Evolutionary conservation across 1,284 basidiomycete genomes (phyloP), one percentile per base, ranked within the genome.

Genomic region (Ceratobasidium sp.): DNA sequence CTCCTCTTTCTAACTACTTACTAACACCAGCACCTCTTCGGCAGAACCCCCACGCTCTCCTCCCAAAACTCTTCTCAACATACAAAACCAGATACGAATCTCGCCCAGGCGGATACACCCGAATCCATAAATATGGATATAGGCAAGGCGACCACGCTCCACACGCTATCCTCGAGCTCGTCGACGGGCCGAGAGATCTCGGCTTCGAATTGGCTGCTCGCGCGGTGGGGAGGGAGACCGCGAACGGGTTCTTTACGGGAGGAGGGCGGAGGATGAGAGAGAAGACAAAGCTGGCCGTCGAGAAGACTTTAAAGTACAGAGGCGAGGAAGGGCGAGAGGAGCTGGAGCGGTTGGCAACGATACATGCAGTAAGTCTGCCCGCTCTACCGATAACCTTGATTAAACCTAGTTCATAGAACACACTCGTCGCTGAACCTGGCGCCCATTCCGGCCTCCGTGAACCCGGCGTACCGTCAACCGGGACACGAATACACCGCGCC

Each of bases 61-160:
- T 96, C 28, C 90, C 92, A 23, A 97, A 97, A 84, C 87, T 98
- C 28, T 96, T 98, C 83, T 88, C 88, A 12, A 90, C 91, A 6
- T 92, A 98, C 76, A 91, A 96, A 0, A 84, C 91, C 80, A 93
- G 98, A 61, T 99, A 99, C 85, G 89, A 90, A 0, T 83, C 89
- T 26, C 90, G 98, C 5, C 92, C 93, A 4, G 98, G 98, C 12
- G 98, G 98, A 7, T 99, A 99, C 87, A 99, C 98, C 7, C 92
- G 98, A 38, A 93, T 99, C 80, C 93, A 96, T 84, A 95, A 93
- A 83, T 94, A 92, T 81, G 98, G 97, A 54, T 91, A 93, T 84
- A 91, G 97, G 23, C 89, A 87, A 77, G 96, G 97, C 33, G 98
- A 99, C 87, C 95, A 98, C 83, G 98, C 98, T 42, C 96, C 96